phyloP scores from a whole-genome alignment of 208 protist species.

The Crithidia fasciculata region DNA sequence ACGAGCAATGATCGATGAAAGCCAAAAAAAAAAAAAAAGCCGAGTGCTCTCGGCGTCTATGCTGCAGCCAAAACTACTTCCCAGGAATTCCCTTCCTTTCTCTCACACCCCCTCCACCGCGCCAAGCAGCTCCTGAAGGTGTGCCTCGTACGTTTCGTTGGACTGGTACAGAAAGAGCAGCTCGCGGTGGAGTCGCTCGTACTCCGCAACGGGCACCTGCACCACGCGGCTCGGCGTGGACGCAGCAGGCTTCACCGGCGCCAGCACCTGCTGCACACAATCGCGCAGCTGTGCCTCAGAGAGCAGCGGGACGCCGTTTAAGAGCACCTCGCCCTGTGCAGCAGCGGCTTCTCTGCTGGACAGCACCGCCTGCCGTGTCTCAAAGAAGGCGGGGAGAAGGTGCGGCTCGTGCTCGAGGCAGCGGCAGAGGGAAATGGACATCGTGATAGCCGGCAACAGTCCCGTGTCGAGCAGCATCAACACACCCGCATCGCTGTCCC shows the following conservation, averaged over 20 bases:
- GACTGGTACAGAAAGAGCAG: constrained; percentile 39
- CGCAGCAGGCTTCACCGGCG: background rate
- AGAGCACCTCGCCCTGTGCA: background rate
- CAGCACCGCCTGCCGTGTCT: constrained; percentile 10
- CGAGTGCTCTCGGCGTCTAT: too few relatives aligned
- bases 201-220: constrained; percentile 23
- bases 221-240: constrained; percentile 5
- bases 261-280: background rate
- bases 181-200: constrained; percentile 33
- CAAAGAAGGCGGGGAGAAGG: constrained; percentile 13
- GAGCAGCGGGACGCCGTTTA: constrained; percentile 5
- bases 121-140: constrained; percentile 29
- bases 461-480: constrained; percentile 16
- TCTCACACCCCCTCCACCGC: constrained; percentile 13
- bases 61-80: too few relatives aligned
- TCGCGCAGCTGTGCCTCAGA: constrained; percentile 16
- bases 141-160: constrained; percentile 31
- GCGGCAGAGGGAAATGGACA: constrained; percentile 12
- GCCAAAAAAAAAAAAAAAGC: too few relatives aligned
- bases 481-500: background rate
- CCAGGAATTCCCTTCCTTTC: background rate
- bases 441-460: constrained; percentile 12
- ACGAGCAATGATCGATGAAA: too few relatives aligned
- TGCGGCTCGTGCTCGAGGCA: constrained; percentile 8
- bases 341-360: background rate